phyloP scores from a whole-genome alignment of 768 basidiomycete genomes.

The Tylopilus plumbeoviolaceoides region DNA sequence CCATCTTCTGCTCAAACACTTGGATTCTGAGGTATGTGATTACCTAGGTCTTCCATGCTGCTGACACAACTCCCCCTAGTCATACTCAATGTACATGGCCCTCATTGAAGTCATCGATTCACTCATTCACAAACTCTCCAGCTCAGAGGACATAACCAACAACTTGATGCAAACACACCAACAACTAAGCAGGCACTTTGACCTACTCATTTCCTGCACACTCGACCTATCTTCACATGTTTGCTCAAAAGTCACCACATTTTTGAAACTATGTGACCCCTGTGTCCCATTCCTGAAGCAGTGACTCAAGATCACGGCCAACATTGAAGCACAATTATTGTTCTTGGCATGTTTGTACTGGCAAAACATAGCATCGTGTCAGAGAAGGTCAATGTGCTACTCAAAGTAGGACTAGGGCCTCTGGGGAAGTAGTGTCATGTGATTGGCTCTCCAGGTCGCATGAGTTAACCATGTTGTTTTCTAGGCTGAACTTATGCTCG shows the following conservation, averaged over 20 bases:
- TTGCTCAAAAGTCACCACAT: slow-evolving; percentile 77
- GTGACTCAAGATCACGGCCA: slow-evolving; percentile 75
- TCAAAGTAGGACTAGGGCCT: slow-evolving; percentile 82
- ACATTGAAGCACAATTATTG: slow-evolving; percentile 91
- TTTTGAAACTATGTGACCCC: slow-evolving; percentile 74
- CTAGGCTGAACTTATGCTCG: slow-evolving; percentile 86
- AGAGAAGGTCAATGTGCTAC: slow-evolving; percentile 78
- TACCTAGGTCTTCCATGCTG: background rate
- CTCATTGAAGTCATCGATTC: slow-evolving; percentile 86
- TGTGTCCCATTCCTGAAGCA: slow-evolving; percentile 83
- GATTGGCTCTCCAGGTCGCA: background rate
- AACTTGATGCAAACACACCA: slow-evolving; percentile 50
- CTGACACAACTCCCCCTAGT: slow-evolving; percentile 40
- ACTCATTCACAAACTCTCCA: slow-evolving; percentile 78
- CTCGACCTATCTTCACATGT: slow-evolving; percentile 90
- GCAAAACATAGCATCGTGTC: slow-evolving; percentile 74
- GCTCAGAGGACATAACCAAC: slow-evolving; percentile 44
- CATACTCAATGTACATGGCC: slow-evolving; percentile 95
- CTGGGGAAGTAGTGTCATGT: slow-evolving; percentile 63
- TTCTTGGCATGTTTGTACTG: slow-evolving; percentile 92
- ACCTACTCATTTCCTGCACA: slow-evolving; percentile 80
- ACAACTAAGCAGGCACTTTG: slow-evolving; percentile 77
- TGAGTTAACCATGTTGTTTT: background rate
- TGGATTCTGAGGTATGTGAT: slow-evolving; percentile 83
- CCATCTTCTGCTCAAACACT: slow-evolving; percentile 72